Base-by-base conservation (phyloP, 495 filamentous ascomycete genomes). In the Polyplosphaeria fusca region DNA sequence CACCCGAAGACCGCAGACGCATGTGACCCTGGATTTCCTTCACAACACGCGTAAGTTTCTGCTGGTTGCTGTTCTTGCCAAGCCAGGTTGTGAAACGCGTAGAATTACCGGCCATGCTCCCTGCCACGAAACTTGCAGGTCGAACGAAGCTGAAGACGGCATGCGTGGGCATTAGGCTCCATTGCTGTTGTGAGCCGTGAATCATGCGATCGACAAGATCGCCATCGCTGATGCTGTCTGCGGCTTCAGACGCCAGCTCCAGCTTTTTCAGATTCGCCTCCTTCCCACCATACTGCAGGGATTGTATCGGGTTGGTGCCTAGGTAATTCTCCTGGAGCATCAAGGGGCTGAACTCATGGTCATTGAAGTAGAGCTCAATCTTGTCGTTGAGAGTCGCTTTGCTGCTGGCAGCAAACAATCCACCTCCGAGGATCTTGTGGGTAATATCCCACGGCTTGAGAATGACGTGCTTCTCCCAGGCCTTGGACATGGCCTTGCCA, bases 271-370 rank as follows among this genome's bases (percentile, higher is more conserved):
- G 75, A 24, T 82, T 86, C 35, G 80, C 76, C 68, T 91, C 83
- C 60, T 79, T 81, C 16, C 83, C 85, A 1, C 70, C 68, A 55
- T 82, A 82, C 23, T 72, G 69, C 42, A 70, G 77, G 1, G 88
- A 71, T 11, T 79, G 76, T 7, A 80, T 76, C 13, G 92, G 94
- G 40, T 79, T 86, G 0, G 91, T 90, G 49, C 81, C 85, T 2
- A 99, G 76, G 63, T 97, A 99, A 64, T 99, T 97, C 70, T 99
- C 93, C 68, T 99, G 92, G 55, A 99, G 82, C 94, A 99, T 97
- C 47, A 99, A 71, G 64, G 85, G 88, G 66, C 88, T 95, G 70
- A 96, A 92, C 64, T 99, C 93, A 64, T 96, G 92, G 61, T 99
- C 93, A 67, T 97, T 96, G 78, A 99, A 99, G 72, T 99, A 99